Evolutionary conservation across 1,139 yeast species (phyloP).

Genomic region (Hansenula sp.): DNA sequence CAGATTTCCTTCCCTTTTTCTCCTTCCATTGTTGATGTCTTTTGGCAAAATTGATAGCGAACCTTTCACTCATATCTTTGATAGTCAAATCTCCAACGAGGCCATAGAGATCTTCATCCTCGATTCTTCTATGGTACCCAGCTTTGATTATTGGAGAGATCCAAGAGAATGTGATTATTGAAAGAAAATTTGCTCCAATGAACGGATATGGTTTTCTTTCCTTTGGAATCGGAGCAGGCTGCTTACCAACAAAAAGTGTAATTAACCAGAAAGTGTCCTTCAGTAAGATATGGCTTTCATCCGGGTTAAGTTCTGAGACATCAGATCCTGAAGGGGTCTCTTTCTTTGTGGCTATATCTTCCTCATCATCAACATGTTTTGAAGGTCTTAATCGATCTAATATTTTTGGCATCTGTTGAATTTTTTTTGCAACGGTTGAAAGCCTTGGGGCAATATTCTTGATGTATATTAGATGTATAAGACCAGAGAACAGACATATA

Average conservation of each 20-base stretch:
- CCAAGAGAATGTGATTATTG: constrained; percentile 37
- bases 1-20: constrained; percentile 19
- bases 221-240: constrained; percentile 22
- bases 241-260: constrained; percentile 10
- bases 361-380: too few relatives aligned
- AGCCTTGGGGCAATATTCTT: too few relatives aligned
- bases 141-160: constrained; percentile 33
- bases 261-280: constrained; percentile 8
- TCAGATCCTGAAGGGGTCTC: too few relatives aligned
- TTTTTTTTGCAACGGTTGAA: too few relatives aligned
- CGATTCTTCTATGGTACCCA: constrained; percentile 43
- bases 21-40: constrained; percentile 20
- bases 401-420: too few relatives aligned
- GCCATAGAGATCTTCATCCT: constrained; percentile 36
- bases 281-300: not conserved
- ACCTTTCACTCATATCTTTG: constrained; percentile 24
- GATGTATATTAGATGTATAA: too few relatives aligned
- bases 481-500: too few relatives aligned
- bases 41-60: constrained; percentile 17
- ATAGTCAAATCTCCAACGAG: constrained; percentile 33
- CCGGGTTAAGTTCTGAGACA: not conserved
- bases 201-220: constrained; percentile 31
- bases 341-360: too few relatives aligned
- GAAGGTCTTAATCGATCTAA: too few relatives aligned
- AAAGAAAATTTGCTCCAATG: constrained; percentile 29